These are phyloP conservation scores for Fusarium verrucosum DNA, from an alignment of 2,329 filamentous ascomycete species.

Conservation along the genomic window DNA sequence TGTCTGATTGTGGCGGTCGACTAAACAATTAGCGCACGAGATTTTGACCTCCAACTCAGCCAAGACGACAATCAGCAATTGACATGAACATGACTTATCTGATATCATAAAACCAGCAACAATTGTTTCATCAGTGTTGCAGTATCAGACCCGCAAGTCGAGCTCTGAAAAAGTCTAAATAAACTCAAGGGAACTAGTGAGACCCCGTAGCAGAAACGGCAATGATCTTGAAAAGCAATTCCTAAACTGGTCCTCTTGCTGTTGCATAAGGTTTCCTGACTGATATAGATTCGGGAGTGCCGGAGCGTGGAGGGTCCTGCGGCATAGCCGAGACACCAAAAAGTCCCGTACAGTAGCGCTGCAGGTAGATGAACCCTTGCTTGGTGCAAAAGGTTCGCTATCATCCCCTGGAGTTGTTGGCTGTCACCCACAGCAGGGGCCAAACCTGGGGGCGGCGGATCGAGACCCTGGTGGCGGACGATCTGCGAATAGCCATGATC, in stretches of 20 bases:
- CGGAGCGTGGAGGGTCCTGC: slow-evolving; percentile 26
- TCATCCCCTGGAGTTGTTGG: slow-evolving; percentile 1
- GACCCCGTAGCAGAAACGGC: neutral
- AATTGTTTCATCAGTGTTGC: neutral
- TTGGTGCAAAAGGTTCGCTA: slow-evolving; percentile 11
- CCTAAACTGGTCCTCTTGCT: neutral
- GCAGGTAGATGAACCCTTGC: slow-evolving; percentile 5
- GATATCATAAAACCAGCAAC: neutral
- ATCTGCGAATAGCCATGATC: slow-evolving; percentile 6
- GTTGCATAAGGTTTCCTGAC: neutral
- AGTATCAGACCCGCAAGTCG: neutral
- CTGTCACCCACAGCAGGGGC: slow-evolving; percentile 2
- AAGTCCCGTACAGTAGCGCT: slow-evolving; percentile 8
- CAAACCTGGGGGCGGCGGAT: slow-evolving; percentile 21
- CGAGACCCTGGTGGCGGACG: slow-evolving; percentile 25
- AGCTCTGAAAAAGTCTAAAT: neutral
- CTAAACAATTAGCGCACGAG: slow-evolving; percentile 7
- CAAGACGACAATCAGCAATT: neutral
- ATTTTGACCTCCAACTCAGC: slow-evolving; percentile 3
- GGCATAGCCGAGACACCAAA: slow-evolving; percentile 29
- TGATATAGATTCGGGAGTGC: slow-evolving; percentile 21
- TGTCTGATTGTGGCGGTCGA: slow-evolving; percentile 2
- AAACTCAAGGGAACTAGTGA: slow-evolving; percentile 3
- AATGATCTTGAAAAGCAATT: neutral
- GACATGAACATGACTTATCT: neutral